A percentile compares a stretch with the other conserved stretches of the same genome.
These are phyloP conservation scores for Kwoniella europaea DNA, from an alignment of 768 basidiomycete genomes.

Conservation along the genomic window DNA sequence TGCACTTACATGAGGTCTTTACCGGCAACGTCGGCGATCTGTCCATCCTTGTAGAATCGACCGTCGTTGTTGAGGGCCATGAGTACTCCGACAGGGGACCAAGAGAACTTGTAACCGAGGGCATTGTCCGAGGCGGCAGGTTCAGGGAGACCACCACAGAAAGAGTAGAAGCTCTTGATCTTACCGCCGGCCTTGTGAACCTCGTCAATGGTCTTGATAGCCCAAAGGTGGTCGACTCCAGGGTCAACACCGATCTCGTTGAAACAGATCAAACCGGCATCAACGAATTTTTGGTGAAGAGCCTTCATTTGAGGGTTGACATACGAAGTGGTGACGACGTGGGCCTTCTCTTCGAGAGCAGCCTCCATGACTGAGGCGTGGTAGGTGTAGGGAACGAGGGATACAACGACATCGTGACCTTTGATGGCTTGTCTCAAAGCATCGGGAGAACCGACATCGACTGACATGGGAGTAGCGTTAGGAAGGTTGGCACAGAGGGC, in stretches of 20 bases:
- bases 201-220: conserved; percentile 67
- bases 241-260: conserved; percentile 92
- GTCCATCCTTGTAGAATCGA: conserved; percentile 72
- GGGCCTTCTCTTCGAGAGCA: conserved; percentile 82
- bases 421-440: conserved; percentile 81
- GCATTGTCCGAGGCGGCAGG: conserved; percentile 79
- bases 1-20: conserved; percentile 74
- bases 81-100: conserved; percentile 95
- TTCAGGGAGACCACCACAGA: conserved; percentile 91
- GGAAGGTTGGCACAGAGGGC: conserved; percentile 72
- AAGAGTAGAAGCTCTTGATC: conserved; percentile 72
- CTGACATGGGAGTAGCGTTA: conserved; percentile 72
- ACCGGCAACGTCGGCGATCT: conserved; percentile 72
- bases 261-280: conserved; percentile 89
- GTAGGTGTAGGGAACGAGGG: conserved; percentile 92
- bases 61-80: conserved; percentile 92
- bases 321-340: conserved; percentile 96
- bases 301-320: conserved; percentile 88
- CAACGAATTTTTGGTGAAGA: conserved; percentile 77
- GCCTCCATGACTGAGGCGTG: conserved; percentile 89
- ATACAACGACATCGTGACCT: conserved; percentile 89
- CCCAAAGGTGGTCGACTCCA: conserved; percentile 53
- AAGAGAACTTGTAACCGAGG: conserved; percentile 98
- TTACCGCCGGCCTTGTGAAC: conserved; percentile 94
- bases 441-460: conserved; percentile 73